These are phyloP conservation scores for Ramalina intermedia DNA, from an alignment of 495 filamentous ascomycete genomes.

Conservation along the genomic window DNA sequence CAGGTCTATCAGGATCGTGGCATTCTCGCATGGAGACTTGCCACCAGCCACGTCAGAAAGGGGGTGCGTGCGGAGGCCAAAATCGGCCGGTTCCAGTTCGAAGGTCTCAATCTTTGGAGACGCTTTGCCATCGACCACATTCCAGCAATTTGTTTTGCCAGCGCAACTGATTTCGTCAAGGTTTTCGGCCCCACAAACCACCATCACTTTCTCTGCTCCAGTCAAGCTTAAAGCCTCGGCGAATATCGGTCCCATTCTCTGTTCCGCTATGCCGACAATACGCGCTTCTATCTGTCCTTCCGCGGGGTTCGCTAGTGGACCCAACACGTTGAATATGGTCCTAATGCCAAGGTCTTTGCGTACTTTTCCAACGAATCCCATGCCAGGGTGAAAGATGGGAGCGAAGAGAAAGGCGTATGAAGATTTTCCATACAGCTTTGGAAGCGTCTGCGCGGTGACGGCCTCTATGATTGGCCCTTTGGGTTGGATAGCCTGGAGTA, in stretches of 20 bases:
- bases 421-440: constrained; percentile 52
- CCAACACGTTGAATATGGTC: constrained; percentile 93
- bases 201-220: constrained; percentile 58
- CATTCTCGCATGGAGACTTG: constrained; percentile 73
- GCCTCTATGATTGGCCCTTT: constrained; percentile 55
- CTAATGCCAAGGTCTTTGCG: constrained; percentile 74
- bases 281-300: constrained; percentile 72
- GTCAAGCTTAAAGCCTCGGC: constrained; percentile 64
- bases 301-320: constrained; percentile 80
- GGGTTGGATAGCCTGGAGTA: constrained; percentile 58
- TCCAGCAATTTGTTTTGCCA: constrained; percentile 77
- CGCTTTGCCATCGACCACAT: constrained; percentile 30
- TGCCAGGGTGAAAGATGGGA: constrained; percentile 88
- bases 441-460: constrained; percentile 53
- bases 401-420: constrained; percentile 97
- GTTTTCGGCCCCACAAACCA: constrained; percentile 88
- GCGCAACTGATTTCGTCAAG: constrained; percentile 92
- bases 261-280: constrained; percentile 79
- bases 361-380: constrained; percentile 71
- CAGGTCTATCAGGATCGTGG: constrained; percentile 63
- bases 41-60: constrained; percentile 66
- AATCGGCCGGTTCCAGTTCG: constrained; percentile 61
- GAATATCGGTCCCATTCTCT: constrained; percentile 72
- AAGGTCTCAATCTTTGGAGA: constrained; percentile 55
- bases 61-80: constrained; percentile 64